These are phyloP conservation scores for Aspergillus persii DNA, from an alignment of 2,329 filamentous ascomycete genomes.

Conservation along the genomic window DNA sequence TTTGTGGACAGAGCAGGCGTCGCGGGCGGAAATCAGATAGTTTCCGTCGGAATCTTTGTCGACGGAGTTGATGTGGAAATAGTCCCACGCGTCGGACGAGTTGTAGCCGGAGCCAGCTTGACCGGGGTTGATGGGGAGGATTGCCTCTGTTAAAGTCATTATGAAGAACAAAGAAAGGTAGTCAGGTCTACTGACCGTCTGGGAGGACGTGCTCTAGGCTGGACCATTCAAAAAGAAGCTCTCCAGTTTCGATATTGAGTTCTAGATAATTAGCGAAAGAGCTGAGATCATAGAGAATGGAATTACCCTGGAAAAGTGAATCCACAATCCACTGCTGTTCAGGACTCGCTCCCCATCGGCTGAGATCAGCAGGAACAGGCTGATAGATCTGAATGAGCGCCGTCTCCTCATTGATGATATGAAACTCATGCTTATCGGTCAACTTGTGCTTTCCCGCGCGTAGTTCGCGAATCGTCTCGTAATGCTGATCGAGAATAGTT, in stretches of 20 bases:
- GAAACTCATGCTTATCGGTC: constrained; percentile 57
- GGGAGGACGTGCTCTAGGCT: constrained; percentile 57
- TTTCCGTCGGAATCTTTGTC: constrained; percentile 43
- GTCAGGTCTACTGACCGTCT: constrained; percentile 37
- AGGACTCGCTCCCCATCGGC: constrained; percentile 45
- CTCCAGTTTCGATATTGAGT: constrained; percentile 52
- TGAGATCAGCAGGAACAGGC: constrained; percentile 48
- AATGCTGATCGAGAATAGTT: constrained; percentile 54
- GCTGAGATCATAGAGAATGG: constrained; percentile 18
- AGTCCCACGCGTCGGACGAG: constrained; percentile 47
- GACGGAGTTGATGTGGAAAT: constrained; percentile 51
- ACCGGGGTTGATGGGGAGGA: constrained; percentile 48
- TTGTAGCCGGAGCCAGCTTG: constrained; percentile 41
- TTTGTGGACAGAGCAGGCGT: constrained; percentile 49
- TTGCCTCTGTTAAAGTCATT: constrained; percentile 37
- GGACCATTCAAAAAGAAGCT: constrained; percentile 59
- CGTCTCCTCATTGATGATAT: constrained; percentile 53
- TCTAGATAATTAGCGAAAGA: constrained; percentile 19
- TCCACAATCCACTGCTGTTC: constrained; percentile 58
- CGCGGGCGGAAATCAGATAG: constrained; percentile 50
- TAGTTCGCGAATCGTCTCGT: constrained; percentile 55
- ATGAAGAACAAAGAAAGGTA: constrained; percentile 12
- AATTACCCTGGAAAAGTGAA: constrained; percentile 52
- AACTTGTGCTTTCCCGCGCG: constrained; percentile 49
- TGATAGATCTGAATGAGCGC: constrained; percentile 56